Evolutionary conservation across 306 rosid genomes (phyloP).

Genomic region (Sicyos baderoa): DNA sequence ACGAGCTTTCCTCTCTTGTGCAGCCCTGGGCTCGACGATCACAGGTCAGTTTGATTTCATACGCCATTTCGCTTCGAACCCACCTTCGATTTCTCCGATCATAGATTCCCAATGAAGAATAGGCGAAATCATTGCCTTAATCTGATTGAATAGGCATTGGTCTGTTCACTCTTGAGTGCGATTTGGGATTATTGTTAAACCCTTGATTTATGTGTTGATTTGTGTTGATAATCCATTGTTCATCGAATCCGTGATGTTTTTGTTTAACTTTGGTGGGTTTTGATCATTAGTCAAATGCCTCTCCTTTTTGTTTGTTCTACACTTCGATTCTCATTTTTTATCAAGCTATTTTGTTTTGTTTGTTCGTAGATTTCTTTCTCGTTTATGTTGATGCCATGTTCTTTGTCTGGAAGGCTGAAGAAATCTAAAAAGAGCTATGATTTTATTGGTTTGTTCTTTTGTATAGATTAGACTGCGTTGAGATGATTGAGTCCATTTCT

Average conservation of each 20-base stretch:
- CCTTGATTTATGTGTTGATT: not conserved
- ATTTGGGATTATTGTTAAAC: slow-evolving; percentile 1
- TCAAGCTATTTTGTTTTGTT: not conserved
- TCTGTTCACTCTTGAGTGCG: not conserved
- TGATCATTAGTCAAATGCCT: not conserved
- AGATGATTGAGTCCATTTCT: not conserved
- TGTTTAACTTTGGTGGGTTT: not conserved
- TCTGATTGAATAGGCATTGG: not conserved
- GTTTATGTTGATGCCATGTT: not conserved
- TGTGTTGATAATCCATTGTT: not conserved
- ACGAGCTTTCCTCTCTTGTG: not conserved
- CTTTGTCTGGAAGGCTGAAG: not conserved
- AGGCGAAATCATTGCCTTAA: not conserved
- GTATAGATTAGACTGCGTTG: not conserved
- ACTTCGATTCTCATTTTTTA: not conserved
- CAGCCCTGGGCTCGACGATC: slow-evolving; percentile 15
- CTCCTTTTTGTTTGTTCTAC: not conserved
- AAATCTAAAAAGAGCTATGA: not conserved
- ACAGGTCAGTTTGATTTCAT: slow-evolving; percentile 12
- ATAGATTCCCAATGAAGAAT: not conserved
- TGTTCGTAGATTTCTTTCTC: slow-evolving; percentile 12
- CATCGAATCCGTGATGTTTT: not conserved
- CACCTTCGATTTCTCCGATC: not conserved
- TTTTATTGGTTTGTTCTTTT: not conserved
- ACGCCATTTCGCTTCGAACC: not conserved